Percentiles rank a stretch among this genome's conserved stretches.
Evolutionary conservation across 768 basidiomycete species (phyloP).

Genomic region (Pisolithus microcarpus): DNA sequence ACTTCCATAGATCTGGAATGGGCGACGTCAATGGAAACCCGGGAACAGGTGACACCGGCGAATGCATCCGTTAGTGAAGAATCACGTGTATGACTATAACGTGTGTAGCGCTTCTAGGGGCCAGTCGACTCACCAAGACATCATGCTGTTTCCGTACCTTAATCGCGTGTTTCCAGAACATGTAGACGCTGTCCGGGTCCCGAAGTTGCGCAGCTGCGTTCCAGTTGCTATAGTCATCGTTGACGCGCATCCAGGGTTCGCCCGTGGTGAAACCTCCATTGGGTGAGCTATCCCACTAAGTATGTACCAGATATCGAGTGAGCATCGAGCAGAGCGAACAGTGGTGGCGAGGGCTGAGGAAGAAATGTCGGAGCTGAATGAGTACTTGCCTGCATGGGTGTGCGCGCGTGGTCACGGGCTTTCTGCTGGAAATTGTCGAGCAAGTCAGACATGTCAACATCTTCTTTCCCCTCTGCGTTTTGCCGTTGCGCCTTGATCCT

Average conservation of each 20-base stretch:
- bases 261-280: conserved; percentile 63
- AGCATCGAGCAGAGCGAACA: neutral
- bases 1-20: conserved; percentile 49
- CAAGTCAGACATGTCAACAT: conserved; percentile 57
- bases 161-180: conserved; percentile 57
- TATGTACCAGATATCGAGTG: neutral
- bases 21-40: neutral
- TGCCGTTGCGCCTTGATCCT: conserved; percentile 37
- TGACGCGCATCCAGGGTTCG: conserved; percentile 68
- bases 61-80: too few relatives aligned
- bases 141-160: conserved; percentile 45
- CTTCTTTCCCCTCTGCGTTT: conserved; percentile 23
- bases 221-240: conserved; percentile 58
- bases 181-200: conserved; percentile 46
- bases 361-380: neutral
- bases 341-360: neutral
- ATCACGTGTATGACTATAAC: too few relatives aligned
- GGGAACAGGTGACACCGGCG: neutral
- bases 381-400: conserved; percentile 54
- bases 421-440: conserved; percentile 51
- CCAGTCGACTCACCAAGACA: conserved; percentile 38
- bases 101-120: neutral
- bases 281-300: conserved; percentile 47
- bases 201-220: conserved; percentile 45
- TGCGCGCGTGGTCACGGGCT: conserved; percentile 64